Percentiles rank a stretch among this genome's conserved stretches.
phyloP scores from a whole-genome alignment of 495 filamentous ascomycete species.

The Annulohypoxylon stygium region DNA sequence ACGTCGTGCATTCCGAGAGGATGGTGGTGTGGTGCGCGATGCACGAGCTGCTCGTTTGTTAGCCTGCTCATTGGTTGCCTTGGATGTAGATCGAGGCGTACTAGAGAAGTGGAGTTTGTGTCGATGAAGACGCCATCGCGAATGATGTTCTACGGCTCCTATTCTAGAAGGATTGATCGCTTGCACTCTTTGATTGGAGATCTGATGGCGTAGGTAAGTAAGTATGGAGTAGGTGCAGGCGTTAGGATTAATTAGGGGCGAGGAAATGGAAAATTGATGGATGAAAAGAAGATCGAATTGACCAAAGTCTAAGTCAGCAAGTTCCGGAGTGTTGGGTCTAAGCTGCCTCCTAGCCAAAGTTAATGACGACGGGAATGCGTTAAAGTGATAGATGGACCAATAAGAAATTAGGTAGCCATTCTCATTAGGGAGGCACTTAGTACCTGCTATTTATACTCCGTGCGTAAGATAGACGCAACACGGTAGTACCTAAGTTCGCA shows the following conservation, averaged over 20 bases:
- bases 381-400: constrained; percentile 20
- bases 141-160: constrained; percentile 19
- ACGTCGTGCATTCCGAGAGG: constrained; percentile 88
- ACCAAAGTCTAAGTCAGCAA: constrained; percentile 26
- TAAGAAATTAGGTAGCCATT: constrained; percentile 3
- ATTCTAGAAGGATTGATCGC: background rate
- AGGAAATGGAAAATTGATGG: constrained; percentile 10
- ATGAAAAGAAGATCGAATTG: constrained; percentile 13
- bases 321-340: constrained; percentile 27
- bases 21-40: constrained; percentile 93
- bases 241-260: background rate
- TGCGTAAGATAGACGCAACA: background rate
- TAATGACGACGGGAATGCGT: constrained; percentile 38
- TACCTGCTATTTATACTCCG: background rate
- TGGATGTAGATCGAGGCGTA: constrained; percentile 57
- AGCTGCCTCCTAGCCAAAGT: constrained; percentile 15
- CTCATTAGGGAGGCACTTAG: background rate
- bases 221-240: background rate
- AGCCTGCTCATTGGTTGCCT: constrained; percentile 27
- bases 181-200: background rate
- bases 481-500: background rate
- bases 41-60: constrained; percentile 73
- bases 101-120: constrained; percentile 84
- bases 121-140: constrained; percentile 84
- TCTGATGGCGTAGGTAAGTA: constrained; percentile 3